These are phyloP conservation scores for Wickerhamiella bombiphila DNA, from an alignment of 805 yeast genomes.

Conservation along the genomic window DNA sequence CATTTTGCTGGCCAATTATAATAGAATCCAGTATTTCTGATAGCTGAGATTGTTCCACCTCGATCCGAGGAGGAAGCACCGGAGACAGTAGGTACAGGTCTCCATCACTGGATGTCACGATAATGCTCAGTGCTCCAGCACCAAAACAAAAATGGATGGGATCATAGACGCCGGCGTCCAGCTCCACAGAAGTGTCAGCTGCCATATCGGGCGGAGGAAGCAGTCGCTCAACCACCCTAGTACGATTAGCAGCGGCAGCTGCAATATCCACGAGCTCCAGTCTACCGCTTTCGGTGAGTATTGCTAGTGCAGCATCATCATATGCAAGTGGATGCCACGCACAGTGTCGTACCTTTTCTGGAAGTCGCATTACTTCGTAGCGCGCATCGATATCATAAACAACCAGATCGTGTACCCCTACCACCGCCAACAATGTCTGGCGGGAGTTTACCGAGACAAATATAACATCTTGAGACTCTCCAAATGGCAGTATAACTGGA, in stretches of 20 bases:
- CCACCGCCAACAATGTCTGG: too few species aligned
- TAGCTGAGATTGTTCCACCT: conserved; percentile 25
- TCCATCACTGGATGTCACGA: conserved; percentile 38
- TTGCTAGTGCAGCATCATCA: conserved; percentile 30
- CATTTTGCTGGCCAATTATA: conserved; percentile 18
- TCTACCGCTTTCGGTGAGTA: conserved; percentile 25
- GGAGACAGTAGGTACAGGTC: conserved; percentile 51
- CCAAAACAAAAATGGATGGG: conserved; percentile 35
- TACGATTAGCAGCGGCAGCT: background rate
- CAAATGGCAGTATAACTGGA: too few species aligned
- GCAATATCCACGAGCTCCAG: conserved; percentile 3
- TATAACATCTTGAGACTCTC: too few species aligned
- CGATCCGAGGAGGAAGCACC: conserved; percentile 37
- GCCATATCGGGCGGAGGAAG: background rate
- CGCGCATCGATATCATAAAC: background rate
- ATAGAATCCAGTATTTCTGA: conserved; percentile 24
- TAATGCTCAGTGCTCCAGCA: conserved; percentile 38
- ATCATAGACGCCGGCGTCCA: conserved; percentile 6
- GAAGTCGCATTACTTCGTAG: background rate
- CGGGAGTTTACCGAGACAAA: too few species aligned
- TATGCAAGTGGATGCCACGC: conserved; percentile 33
- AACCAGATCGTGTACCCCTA: background rate
- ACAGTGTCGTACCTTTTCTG: background rate
- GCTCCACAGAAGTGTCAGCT: conserved; percentile 7
- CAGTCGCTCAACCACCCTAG: background rate